Evolutionary conservation across 2,329 filamentous ascomycete species (phyloP), one percentile per base, ranked within the genome.

Genomic region (Thelonectria olida): DNA sequence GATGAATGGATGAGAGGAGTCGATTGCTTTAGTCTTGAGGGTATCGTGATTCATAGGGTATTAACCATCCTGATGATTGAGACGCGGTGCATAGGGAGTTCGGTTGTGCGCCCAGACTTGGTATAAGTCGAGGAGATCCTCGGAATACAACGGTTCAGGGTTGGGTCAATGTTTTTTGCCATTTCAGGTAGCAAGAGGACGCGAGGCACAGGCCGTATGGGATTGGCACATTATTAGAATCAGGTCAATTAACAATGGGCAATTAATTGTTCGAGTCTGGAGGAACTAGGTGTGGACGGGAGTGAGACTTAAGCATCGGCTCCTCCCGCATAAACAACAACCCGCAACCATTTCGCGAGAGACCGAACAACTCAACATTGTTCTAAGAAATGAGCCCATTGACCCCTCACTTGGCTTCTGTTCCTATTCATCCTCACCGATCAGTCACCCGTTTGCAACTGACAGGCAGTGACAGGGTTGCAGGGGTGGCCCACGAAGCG

Each of bases 361-460:
- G 15, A 45, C 12, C 42, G 42, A 20, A 25, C 42, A 45, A 27
- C 42, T 25, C 42, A 45, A 27, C 42, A n/a, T 7, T 22, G 19
- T 12, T 27, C 20, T 17, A 7, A 9, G 5, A 15, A 45, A 45
- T 45, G 22, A 27, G 10, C 2, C 45, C 25, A 48, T 48, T 34
- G 12, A 34, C 27, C 44, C 6, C 45, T 48, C 27, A 20, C 45
- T 44, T 25, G 6, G 17, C 23, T 23, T 34, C 15, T 15, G 15
- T 12, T 34, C 15, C 31, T n/a, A n/a, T n/a, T n/a, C n/a, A n/a
- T n/a, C n/a, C 31, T 34, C 31, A 10, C 31, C n/a, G 7, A 10
- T 31, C 31, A 34, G 31, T 34, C 31, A 13, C 25, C 50, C 53
- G 52, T 42, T 56, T 56, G 22, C 34, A 9, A 38, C 53, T 25